Evolutionary conservation across 306 rosid genomes (phyloP).

Genomic region (Sphenostylis stenocarpa): DNA sequence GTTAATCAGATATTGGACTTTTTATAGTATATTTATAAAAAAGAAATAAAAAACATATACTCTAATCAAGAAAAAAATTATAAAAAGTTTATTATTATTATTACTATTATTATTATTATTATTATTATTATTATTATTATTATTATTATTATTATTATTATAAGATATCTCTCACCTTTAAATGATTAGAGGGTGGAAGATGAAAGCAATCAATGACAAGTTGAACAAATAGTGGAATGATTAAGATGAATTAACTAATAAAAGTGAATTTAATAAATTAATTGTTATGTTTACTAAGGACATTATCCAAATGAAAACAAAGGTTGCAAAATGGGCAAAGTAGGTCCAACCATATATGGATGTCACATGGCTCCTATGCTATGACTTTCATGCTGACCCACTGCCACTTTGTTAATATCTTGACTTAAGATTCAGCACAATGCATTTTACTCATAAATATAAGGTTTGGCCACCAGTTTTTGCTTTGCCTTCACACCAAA

Average conservation of each 20-base stretch:
- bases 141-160: too few relatives aligned
- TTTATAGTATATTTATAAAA: too few relatives aligned
- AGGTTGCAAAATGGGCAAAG: neutral
- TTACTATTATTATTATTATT: too few relatives aligned
- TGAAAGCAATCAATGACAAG: neutral
- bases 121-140: too few relatives aligned
- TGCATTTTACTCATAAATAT: neutral
- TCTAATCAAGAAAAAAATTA: too few relatives aligned
- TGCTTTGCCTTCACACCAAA: constrained; percentile 18
- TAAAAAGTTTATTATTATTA: too few relatives aligned
- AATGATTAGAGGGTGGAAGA: neutral
- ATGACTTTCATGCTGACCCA: constrained; percentile 17
- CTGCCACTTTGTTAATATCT: constrained; percentile 12
- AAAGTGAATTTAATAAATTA: neutral
- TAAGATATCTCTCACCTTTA: too few relatives aligned
- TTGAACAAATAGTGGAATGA: constrained; percentile 9
- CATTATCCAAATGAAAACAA: neutral
- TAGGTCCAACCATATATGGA: neutral
- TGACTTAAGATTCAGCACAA: constrained; percentile 4
- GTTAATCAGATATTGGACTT: too few relatives aligned
- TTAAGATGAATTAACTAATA: neutral
- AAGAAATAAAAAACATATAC: too few relatives aligned
- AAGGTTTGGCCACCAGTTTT: neutral
- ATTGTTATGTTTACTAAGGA: neutral
- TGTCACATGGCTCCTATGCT: constrained; percentile 20